A percentile compares a stretch with the other conserved stretches of the same genome.
phyloP scores from a whole-genome alignment of 768 basidiomycete genomes.

The Podaxis rugospora region DNA sequence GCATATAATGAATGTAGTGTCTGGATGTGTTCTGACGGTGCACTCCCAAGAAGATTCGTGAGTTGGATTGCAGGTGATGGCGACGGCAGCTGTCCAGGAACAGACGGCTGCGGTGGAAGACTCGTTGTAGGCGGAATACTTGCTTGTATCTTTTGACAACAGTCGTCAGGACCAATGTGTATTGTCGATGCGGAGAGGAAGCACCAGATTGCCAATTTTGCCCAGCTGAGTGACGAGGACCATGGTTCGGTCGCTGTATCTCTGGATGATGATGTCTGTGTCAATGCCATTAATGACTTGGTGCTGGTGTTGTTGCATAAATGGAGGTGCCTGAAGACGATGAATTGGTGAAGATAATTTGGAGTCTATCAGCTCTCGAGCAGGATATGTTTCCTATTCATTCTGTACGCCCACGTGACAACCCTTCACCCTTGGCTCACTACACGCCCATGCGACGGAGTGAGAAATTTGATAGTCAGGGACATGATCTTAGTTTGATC shows the following conservation, averaged over 20 bases:
- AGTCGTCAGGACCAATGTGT: neutral
- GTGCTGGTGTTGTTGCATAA: constrained; percentile 47
- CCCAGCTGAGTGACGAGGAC: constrained; percentile 89
- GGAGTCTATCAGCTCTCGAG: neutral
- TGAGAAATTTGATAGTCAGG: too few species aligned
- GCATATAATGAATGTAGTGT: constrained; percentile 78
- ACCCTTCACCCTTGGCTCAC: too few species aligned
- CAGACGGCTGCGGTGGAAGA: constrained; percentile 36
- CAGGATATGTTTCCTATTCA: neutral
- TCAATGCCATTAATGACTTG: constrained; percentile 47
- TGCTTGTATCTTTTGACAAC: constrained; percentile 65
- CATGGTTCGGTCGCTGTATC: constrained; percentile 74
- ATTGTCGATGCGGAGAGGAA: constrained; percentile 9
- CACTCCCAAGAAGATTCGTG: constrained; percentile 72
- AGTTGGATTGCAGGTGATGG: constrained; percentile 74
- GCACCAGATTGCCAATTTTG: constrained; percentile 85
- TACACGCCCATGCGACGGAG: too few species aligned
- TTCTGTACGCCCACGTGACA: constrained; percentile 6
- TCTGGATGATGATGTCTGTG: constrained; percentile 77
- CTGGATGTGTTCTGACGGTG: constrained; percentile 63
- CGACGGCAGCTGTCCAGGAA: constrained; percentile 41
- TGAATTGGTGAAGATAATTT: neutral
- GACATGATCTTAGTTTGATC: too few species aligned
- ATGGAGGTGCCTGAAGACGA: constrained; percentile 18
- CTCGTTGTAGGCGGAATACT: constrained; percentile 62